These are phyloP conservation scores for Hypoxylon sp. DNA, from an alignment of 2,329 filamentous ascomycete genomes.

Conservation along the genomic window DNA sequence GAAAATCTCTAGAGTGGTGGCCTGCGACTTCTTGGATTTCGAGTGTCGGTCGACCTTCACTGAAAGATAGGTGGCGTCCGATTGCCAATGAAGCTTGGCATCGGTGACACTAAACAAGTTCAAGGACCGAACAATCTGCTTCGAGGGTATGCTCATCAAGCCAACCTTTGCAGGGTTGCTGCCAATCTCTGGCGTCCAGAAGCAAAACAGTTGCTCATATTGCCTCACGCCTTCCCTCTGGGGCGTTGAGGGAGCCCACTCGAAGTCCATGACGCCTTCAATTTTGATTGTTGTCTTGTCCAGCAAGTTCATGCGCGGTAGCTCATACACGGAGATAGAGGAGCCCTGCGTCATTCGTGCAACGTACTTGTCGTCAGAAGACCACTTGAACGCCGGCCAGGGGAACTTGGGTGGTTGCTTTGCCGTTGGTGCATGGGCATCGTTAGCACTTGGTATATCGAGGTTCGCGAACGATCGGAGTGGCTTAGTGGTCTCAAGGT, in stretches of 20 bases:
- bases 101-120: slow-evolving; percentile 99
- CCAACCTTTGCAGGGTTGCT: slow-evolving; percentile 98
- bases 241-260: slow-evolving; percentile 91
- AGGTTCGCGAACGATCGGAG: slow-evolving; percentile 94
- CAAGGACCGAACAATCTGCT: slow-evolving; percentile 92
- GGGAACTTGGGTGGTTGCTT: slow-evolving; percentile 88
- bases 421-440: slow-evolving; percentile 70
- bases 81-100: slow-evolving; percentile 99
- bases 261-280: slow-evolving; percentile 96
- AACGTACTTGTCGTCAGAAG: slow-evolving; percentile 95
- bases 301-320: slow-evolving; percentile 89
- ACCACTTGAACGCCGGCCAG: slow-evolving; percentile 99
- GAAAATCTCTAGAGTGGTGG: slow-evolving; percentile 98
- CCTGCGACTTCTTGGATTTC: slow-evolving; percentile 98
- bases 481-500: slow-evolving; percentile 89
- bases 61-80: slow-evolving; percentile 91
- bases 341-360: slow-evolving; percentile 89
- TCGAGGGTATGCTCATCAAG: slow-evolving; percentile 95
- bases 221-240: slow-evolving; percentile 87
- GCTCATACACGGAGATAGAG: slow-evolving; percentile 91
- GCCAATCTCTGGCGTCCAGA: slow-evolving; percentile 98
- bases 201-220: slow-evolving; percentile 97
- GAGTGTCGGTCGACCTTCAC: slow-evolving; percentile 99
- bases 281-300: slow-evolving; percentile 96
- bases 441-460: slow-evolving; percentile 76